Base-by-base conservation (phyloP, 2,329 filamentous ascomycete species). In the Clarireedia monteithiana region DNA sequence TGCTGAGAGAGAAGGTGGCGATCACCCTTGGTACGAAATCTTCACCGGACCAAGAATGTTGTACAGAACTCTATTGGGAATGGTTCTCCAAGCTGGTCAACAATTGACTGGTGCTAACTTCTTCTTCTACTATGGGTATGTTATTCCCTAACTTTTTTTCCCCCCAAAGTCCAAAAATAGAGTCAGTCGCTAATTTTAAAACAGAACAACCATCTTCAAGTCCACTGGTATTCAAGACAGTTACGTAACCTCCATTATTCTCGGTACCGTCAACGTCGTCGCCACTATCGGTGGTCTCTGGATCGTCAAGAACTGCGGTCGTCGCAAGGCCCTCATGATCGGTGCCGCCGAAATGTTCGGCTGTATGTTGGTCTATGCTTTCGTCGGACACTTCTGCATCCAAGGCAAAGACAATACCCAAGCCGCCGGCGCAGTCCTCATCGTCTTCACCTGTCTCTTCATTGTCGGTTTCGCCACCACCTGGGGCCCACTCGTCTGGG, bases 401-500 rank as follows among this genome's bases (percentile, higher is more conserved):
- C 67, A 66, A 4, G 48, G 50, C 1, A 59, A 78, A 63, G 74
- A 76, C 56, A 61, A 69, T 60, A 75, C 74, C 0, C 74, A 78
- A 27, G 65, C 69, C 9, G 74, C 79, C 5, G 84, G 84, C 23
- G 74, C 78, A 3, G 78, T 78, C 42, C 80, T 88, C 62, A 85
- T 88, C 46, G 77, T 84, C 53, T 86, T 87, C 68, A 84, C 84
- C 0, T 86, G 84, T 64, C 74, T 88, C 42, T 85, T 85, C 67
- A 72, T 80, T 60, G 73, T 82, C 0, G 83, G 79, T 1, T 88
- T 84, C 58, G 84, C 84, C 4, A 85, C 81, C 1, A 86, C 84
- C 2, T 88, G 84, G 85, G 84, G 84, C 23, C 85, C 85, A 0
- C 79, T 87, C 6, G 77, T 86, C 23, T 88, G 85, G 85, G 80